phyloP scores from a whole-genome alignment of 805 yeast species.

The Monosporozyma siamensis region DNA sequence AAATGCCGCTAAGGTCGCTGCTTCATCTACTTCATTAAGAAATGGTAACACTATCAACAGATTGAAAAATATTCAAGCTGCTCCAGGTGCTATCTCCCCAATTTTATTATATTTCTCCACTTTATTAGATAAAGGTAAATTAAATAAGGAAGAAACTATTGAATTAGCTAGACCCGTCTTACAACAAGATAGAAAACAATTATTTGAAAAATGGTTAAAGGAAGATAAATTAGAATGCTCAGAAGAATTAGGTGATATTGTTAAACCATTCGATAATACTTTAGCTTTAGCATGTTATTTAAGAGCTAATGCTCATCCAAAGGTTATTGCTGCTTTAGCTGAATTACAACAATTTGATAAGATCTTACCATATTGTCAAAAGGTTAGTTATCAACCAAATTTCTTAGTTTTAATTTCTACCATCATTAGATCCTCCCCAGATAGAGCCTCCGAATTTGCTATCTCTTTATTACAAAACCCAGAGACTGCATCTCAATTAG shows the following conservation, averaged over 20 bases:
- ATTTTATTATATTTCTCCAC: constrained; percentile 87
- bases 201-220: constrained; percentile 92
- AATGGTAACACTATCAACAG: constrained; percentile 90
- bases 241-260: constrained; percentile 96
- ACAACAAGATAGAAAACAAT: constrained; percentile 87
- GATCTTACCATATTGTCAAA: constrained; percentile 87
- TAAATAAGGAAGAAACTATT: constrained; percentile 86
- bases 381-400: constrained; percentile 83
- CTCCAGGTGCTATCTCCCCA: constrained; percentile 93
- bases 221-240: constrained; percentile 90
- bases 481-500: constrained; percentile 48
- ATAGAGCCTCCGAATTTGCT: constrained; percentile 95
- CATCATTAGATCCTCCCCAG: constrained; percentile 89
- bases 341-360: constrained; percentile 95
- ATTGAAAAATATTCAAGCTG: constrained; percentile 80
- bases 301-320: constrained; percentile 71
- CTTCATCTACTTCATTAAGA: constrained; percentile 85
- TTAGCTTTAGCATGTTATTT: constrained; percentile 87
- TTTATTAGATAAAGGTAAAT: constrained; percentile 81
- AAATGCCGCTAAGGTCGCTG: constrained; percentile 94
- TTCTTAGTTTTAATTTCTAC: constrained; percentile 83
- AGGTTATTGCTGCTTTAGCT: constrained; percentile 86
- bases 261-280: constrained; percentile 76
- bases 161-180: constrained; percentile 93
- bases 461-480: constrained; percentile 66